phyloP scores from a whole-genome alignment of 192 early-diverging fungal species.

The Coemansia sp. region DNA sequence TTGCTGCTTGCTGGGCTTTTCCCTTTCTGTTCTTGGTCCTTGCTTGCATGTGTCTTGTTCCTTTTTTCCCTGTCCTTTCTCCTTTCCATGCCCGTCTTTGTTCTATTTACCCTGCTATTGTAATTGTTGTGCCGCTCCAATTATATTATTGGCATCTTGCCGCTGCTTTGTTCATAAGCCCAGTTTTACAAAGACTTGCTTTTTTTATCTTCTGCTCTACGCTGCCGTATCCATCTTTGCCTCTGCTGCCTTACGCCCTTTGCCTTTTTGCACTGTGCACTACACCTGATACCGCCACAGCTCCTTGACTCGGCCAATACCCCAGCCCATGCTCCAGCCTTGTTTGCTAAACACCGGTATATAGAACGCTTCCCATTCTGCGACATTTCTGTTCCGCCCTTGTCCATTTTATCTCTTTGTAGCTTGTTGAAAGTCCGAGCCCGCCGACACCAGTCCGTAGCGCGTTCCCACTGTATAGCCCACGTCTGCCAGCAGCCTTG shows the following conservation, averaged over 20 bases:
- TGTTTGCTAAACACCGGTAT: background rate
- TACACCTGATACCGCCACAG: background rate
- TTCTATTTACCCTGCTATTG: constrained; percentile 6
- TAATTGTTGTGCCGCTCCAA: background rate
- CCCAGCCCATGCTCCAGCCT: background rate
- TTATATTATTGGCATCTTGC: constrained; percentile 3
- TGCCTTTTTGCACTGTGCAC: background rate
- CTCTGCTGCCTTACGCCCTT: background rate
- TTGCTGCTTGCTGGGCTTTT: background rate
- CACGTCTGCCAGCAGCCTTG: background rate
- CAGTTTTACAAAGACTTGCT: background rate
- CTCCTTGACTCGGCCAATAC: background rate
- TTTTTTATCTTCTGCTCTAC: background rate
- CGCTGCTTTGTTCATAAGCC: constrained; percentile 2
- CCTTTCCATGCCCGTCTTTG: background rate
- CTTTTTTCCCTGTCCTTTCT: background rate
- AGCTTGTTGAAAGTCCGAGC: background rate
- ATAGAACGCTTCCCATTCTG: background rate
- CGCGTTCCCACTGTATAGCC: no score
- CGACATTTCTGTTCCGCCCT: background rate
- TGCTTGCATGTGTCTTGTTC: constrained; percentile 6
- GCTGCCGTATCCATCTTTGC: background rate
- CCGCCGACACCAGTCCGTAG: no score
- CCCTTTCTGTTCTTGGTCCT: background rate
- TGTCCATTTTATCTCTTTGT: no score